phyloP scores from a whole-genome alignment of 2,329 filamentous ascomycete genomes.

The Pseudogymnoascus sp. region DNA sequence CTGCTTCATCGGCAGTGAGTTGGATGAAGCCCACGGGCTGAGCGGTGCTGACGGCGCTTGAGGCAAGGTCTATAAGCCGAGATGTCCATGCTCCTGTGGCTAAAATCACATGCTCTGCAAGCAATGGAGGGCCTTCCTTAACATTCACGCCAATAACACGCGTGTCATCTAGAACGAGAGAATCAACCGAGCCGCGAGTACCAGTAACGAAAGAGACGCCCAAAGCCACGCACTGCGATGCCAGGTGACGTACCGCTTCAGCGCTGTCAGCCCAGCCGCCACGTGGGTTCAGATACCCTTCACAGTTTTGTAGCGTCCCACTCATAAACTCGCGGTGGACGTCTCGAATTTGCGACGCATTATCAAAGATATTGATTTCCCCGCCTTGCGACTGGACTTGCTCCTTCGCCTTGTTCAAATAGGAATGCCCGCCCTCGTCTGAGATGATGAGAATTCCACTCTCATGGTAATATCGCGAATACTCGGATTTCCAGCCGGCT shows the following conservation, averaged over 20 bases:
- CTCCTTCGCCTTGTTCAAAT: not conserved
- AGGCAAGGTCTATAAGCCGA: slow-evolving; percentile 31
- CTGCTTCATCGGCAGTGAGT: slow-evolving; percentile 57
- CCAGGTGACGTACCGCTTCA: slow-evolving; percentile 10
- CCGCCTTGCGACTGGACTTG: not conserved
- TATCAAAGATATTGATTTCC: not conserved
- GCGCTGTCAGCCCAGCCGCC: slow-evolving; percentile 20
- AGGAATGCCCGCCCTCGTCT: not conserved
- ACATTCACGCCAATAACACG: slow-evolving; percentile 29
- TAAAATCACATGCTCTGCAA: not conserved
- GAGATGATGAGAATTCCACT: not conserved
- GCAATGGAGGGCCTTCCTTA: slow-evolving; percentile 29
- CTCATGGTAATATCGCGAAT: not conserved
- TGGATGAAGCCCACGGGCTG: slow-evolving; percentile 60
- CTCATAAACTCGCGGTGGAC: not conserved
- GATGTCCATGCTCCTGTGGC: slow-evolving; percentile 9
- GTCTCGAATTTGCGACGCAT: not conserved
- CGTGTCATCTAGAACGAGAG: not conserved
- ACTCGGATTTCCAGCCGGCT: slow-evolving; percentile 1
- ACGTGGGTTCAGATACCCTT: slow-evolving; percentile 1
- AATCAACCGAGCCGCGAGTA: slow-evolving; percentile 7
- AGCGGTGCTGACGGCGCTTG: slow-evolving; percentile 55
- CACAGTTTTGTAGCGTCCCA: not conserved
- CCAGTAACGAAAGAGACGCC: slow-evolving; percentile 40
- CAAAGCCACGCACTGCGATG: slow-evolving; percentile 19